Conservation (phyloP, 768 basidiomycete genomes). For the Naganishia vaughanmartiniae region DNA sequence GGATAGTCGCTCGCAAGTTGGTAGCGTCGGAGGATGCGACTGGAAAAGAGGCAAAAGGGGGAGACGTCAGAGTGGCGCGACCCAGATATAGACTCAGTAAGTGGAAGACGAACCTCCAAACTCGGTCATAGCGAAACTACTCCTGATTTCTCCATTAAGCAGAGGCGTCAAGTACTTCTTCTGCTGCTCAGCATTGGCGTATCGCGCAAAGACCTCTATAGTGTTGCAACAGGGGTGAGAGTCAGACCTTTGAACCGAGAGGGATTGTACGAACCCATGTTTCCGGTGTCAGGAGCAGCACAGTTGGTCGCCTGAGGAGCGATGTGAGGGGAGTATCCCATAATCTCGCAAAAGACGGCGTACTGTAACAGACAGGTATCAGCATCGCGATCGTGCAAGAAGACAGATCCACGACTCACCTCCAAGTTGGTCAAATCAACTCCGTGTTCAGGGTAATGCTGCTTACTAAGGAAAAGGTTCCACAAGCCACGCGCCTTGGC, state of each 20-base stretch:
- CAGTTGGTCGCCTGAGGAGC: conserved; percentile 88
- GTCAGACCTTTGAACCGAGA: neutral
- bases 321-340: conserved; percentile 77
- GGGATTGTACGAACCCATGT: conserved; percentile 66
- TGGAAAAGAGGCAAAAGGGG: conserved; percentile 12
- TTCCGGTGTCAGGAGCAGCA: conserved; percentile 94
- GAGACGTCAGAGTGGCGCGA: neutral
- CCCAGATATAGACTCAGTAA: neutral
- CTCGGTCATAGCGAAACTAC: conserved; percentile 95
- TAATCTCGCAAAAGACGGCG: conserved; percentile 92
- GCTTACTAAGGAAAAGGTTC: conserved; percentile 95
- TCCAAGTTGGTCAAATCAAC: conserved; percentile 91
- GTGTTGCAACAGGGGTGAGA: conserved; percentile 52
- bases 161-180: conserved; percentile 83
- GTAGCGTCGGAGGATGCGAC: conserved; percentile 95
- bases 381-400: neutral
- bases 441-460: conserved; percentile 84
- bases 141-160: conserved; percentile 83
- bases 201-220: conserved; percentile 85
- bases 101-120: conserved; percentile 62
- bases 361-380: conserved; percentile 59
- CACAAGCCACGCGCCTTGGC: conserved; percentile 87
- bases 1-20: conserved; percentile 77
- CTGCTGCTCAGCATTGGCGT: conserved; percentile 87
- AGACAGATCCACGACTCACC: conserved; percentile 55